A percentile compares a stretch with the other conserved stretches of the same genome.
These are phyloP conservation scores for Gymnopilus junonius DNA, from an alignment of 768 basidiomycete genomes.

Conservation along the genomic window DNA sequence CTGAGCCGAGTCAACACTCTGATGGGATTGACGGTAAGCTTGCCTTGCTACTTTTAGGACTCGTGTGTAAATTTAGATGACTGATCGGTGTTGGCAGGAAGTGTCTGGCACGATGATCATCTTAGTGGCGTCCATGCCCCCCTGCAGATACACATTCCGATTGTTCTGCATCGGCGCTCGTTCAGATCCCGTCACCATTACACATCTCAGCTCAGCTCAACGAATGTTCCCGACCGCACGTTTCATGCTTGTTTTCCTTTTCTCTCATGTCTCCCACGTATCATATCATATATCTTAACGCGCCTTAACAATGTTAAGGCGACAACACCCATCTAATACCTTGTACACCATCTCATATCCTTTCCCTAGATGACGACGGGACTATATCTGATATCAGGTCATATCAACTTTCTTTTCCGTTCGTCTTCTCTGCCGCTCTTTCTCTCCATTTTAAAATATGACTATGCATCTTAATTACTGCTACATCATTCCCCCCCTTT, in stretches of 20 bases:
- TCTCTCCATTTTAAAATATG: not conserved
- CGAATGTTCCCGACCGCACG: not conserved
- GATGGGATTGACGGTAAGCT: not conserved
- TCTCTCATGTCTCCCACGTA: not conserved
- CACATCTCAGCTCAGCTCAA: not conserved
- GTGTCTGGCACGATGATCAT: not conserved
- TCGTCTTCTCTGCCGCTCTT: not conserved
- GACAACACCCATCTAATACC: not conserved
- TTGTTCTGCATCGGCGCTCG: no score
- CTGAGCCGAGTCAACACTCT: not conserved
- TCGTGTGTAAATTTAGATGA: not conserved
- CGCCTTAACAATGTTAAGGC: not conserved
- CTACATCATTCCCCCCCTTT: not conserved
- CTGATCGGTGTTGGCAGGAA: not conserved
- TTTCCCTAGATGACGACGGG: not conserved
- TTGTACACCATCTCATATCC: not conserved
- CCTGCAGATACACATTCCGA: no score
- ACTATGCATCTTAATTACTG: not conserved
- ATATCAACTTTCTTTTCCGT: not conserved
- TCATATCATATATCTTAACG: not conserved
- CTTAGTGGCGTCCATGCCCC: not conserved
- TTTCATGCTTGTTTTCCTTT: not conserved
- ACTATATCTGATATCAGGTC: not conserved
- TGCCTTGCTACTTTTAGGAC: not conserved
- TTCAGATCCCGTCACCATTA: no score